Conservation (phyloP, 2,329 filamentous ascomycete genomes). For the Sporothrix pallida region DNA sequence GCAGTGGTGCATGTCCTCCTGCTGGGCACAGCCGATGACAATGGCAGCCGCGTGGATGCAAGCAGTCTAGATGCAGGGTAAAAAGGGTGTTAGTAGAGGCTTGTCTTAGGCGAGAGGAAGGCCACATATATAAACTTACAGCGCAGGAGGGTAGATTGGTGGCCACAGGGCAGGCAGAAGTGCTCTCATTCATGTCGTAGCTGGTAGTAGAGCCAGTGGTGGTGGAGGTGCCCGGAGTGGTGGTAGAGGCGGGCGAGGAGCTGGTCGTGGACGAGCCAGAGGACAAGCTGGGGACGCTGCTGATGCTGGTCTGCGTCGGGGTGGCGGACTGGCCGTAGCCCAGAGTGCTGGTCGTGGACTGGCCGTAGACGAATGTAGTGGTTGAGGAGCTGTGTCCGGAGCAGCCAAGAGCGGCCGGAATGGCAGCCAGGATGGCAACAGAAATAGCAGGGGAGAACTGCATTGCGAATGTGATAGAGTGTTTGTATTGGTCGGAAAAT, state of each 20-base stretch:
- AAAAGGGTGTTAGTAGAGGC: neutral
- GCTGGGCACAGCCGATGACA: constrained; percentile 5
- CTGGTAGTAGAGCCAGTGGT: neutral
- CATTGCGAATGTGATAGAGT: neutral
- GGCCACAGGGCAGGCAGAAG: constrained; percentile 9
- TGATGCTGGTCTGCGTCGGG: neutral
- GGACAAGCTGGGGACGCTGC: neutral
- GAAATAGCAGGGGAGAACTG: neutral
- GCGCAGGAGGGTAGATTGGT: neutral
- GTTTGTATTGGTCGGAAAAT: too few species aligned
- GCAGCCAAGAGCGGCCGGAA: neutral
- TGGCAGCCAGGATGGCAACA: neutral
- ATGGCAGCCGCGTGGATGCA: constrained; percentile 15
- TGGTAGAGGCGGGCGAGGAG: neutral
- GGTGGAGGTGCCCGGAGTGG: neutral
- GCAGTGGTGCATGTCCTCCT: neutral
- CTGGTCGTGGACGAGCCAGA: neutral
- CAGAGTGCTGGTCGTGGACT: neutral
- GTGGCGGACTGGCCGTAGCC: neutral
- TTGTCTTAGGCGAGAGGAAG: neutral
- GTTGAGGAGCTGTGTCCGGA: neutral
- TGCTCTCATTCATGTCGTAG: constrained; percentile 15
- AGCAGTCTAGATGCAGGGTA: neutral
- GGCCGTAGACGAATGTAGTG: neutral
- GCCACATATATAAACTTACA: neutral